Conservation (phyloP, 2,329 filamentous ascomycete species). For the Nigrospora osmanthi region DNA sequence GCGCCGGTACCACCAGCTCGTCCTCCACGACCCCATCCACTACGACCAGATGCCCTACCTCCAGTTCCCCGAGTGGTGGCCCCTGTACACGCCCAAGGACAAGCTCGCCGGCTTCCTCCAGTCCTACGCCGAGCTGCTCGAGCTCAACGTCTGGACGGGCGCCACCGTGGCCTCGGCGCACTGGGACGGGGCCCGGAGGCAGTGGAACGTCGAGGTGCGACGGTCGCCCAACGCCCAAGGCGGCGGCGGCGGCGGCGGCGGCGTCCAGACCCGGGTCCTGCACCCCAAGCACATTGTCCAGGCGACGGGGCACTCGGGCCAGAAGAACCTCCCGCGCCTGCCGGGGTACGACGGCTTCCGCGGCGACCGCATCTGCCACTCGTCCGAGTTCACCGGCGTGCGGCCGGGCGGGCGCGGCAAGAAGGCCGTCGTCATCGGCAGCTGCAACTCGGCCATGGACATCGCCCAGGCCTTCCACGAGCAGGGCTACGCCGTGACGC, state of each 20-base stretch:
- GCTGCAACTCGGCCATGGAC: conserved; percentile 51
- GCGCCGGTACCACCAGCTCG: conserved; percentile 55
- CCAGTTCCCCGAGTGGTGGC: conserved; percentile 56
- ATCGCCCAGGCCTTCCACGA: conserved; percentile 52
- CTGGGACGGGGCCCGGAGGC: conserved; percentile 38
- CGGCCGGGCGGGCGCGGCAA: conserved; percentile 28
- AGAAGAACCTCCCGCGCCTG: conserved; percentile 52
- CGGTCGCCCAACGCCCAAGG: too few species aligned
- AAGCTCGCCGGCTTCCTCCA: conserved; percentile 65
- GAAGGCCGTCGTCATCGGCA: conserved; percentile 48
- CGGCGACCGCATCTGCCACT: conserved; percentile 45
- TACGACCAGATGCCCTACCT: conserved; percentile 57
- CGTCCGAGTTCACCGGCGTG: conserved; percentile 32
- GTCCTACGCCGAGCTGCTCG: conserved; percentile 54
- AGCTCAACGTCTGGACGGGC: conserved; percentile 59
- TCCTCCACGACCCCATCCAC: conserved; percentile 61
- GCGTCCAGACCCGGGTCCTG: conserved; percentile 40
- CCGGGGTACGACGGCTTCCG: conserved; percentile 44
- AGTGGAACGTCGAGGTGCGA: conserved; percentile 40
- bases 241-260: conserved; percentile 11
- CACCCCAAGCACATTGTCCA: conserved; percentile 58
- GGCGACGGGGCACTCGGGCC: conserved; percentile 61
- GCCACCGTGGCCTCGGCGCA: conserved; percentile 38
- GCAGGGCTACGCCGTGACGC: conserved; percentile 49
- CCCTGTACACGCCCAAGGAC: conserved; percentile 64